A percentile compares a stretch with the other conserved stretches of the same genome.
Evolutionary conservation across 2,329 filamentous ascomycete genomes (phyloP).

Genomic region (Fonsecaea monophora): DNA sequence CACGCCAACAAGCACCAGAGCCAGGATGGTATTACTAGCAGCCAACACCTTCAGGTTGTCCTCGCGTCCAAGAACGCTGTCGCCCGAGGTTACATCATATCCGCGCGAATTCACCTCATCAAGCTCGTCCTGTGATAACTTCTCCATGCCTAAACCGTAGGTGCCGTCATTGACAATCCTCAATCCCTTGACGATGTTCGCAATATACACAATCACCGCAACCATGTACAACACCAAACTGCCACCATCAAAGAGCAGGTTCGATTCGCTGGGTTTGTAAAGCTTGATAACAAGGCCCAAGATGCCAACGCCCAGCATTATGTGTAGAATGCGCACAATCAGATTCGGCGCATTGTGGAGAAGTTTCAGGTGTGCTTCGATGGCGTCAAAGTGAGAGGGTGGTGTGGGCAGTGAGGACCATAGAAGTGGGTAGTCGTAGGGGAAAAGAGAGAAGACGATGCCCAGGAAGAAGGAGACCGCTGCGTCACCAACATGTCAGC

Average conservation of each 20-base stretch:
- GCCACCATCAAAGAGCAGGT: constrained; percentile 89
- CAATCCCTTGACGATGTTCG: constrained; percentile 95
- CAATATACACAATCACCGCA: constrained; percentile 88
- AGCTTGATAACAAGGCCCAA: constrained; percentile 92
- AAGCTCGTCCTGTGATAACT: constrained; percentile 45
- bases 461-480: constrained; percentile 97
- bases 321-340: constrained; percentile 91
- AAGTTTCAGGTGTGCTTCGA: constrained; percentile 89
- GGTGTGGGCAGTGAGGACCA: constrained; percentile 53
- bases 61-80: constrained; percentile 75
- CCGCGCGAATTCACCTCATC: constrained; percentile 43
- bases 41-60: constrained; percentile 89
- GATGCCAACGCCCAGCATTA: constrained; percentile 87
- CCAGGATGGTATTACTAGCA: constrained; percentile 94
- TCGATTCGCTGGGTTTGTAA: constrained; percentile 90
- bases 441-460: constrained; percentile 94
- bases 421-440: constrained; percentile 71
- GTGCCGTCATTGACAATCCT: constrained; percentile 77
- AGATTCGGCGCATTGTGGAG: constrained; percentile 89
- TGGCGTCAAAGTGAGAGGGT: constrained; percentile 75
- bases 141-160: constrained; percentile 56
- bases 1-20: constrained; percentile 88
- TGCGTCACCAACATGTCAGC: constrained; percentile 46
- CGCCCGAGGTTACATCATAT: constrained; percentile 42
- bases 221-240: constrained; percentile 77